Base-by-base conservation (phyloP, 768 basidiomycete species). In the Mycena albidolilacea region DNA sequence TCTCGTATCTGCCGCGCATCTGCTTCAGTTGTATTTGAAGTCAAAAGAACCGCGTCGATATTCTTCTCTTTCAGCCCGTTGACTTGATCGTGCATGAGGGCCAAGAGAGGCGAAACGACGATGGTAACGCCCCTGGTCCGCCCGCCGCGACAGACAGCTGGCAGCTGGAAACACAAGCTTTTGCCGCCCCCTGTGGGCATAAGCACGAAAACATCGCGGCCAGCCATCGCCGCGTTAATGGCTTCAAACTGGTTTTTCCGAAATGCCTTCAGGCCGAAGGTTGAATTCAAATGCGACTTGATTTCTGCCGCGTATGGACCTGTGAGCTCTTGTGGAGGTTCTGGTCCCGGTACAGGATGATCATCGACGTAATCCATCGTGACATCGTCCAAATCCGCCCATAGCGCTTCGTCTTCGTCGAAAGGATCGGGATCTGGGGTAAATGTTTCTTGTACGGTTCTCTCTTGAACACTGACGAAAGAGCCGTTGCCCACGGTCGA, bases 151-250 rank as follows among this genome's bases (percentile, higher is more conserved):
- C 96, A 95, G 43, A 98, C 87, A 2, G 96, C 97, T 0, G 98
- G 98, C 1, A 99, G 91, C 80, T 98, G 92, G 81, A 92, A 96
- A 76, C 93, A 96, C 48, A 97, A 84, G 77, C 93, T 94, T 83
- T 97, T 97, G 0, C 96, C 96, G 5, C 96, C 96, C 44, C 96
- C 97, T 1, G 98, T 99, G 1, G 98, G 98, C 91, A 98, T 97
- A 9, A 99, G 87, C 19, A 98, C 95, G 75, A 99, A 96, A 19
- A 96, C 95, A 78, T 99, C 97, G 67, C 86, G 89, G 9, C 93
- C 96, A 2, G 87, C 85, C 81, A 99, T 84, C 0, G 94, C 91
- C 17, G 93, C 93, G 55, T 90, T 88, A 74, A 99, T 94, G 2
- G 95, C 96, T 78, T 94, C 92, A 50, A 96, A 87, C 79, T 99